Base-by-base conservation (phyloP, 495 filamentous ascomycete species). In the Penicillium paradoxum region DNA sequence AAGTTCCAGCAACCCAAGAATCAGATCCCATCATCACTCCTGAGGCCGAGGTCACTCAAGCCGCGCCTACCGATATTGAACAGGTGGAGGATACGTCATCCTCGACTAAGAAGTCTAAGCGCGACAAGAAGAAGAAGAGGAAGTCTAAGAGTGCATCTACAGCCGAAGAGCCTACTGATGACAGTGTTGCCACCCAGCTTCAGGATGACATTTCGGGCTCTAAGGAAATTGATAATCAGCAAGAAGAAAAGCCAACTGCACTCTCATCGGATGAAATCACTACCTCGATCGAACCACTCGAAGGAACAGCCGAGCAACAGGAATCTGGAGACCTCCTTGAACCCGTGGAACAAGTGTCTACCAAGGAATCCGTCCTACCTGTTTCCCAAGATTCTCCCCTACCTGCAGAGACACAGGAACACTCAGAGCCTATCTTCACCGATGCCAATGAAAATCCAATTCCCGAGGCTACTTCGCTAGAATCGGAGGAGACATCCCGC, bases 71-170 rank as follows among this genome's bases (percentile, higher is more conserved):
- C 17, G 54, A 61, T 4, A 10, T 32, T 33, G 55, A 60, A 21
- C 53, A 63, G 14, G 6, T 38, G 1, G 41, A 52, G 11, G 55
- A 61, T 14, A 29, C 49, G 8, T 57, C 55, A 10, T 45, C 53
- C 33, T 54, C 60, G 6, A 59, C 62, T 7, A 75, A 73, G 53
- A 73, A 74, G 37, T 59, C 65, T 13, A 69, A 70, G 54, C 55
- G 56, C 15, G 61, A 65, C 37, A 68, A 70, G 51, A 68, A 65
- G 58, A 66, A 71, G 47, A 67, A 71, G 53, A 71, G 66, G 45
- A 69, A 69, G 61, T 52, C 47, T 21, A 68, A 69, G 53, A 62
- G 51, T 6, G 50, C 45, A 14, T 55, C 53, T 45, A 19, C 50
- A 18, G 18, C 29, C 8, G 59, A 62, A 4, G 34, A 49, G 13